Conservation (phyloP, 345 rosid genomes). For the Aethionema arabicum region DNA sequence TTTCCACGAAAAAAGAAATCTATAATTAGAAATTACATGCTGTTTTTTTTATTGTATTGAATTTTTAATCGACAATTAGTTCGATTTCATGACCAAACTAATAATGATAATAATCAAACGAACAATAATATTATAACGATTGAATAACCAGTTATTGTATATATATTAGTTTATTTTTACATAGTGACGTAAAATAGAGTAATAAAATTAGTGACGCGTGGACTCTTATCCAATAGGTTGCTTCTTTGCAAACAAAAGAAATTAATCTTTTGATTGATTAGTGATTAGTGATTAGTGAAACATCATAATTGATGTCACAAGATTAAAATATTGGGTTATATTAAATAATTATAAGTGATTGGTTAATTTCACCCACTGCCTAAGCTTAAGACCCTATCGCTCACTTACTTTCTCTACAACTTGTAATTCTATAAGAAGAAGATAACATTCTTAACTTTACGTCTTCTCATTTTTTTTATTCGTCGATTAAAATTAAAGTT, state of each 20-base stretch:
- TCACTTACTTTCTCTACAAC: slow-evolving; percentile 28
- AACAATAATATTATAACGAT: too few relatives aligned
- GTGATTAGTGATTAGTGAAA: slow-evolving; percentile 24
- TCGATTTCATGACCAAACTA: too few relatives aligned
- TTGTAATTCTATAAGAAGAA: slow-evolving; percentile 25
- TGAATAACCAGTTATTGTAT: too few relatives aligned
- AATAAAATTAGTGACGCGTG: slow-evolving; percentile 27
- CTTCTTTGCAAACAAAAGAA: slow-evolving; percentile 34
- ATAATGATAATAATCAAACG: too few relatives aligned
- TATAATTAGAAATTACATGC: too few relatives aligned
- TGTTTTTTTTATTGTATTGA: too few relatives aligned
- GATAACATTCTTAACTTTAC: slow-evolving; percentile 25
- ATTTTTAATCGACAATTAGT: too few relatives aligned
- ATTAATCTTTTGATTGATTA: too few relatives aligned
- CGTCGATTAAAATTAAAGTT: slow-evolving; percentile 8
- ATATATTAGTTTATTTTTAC: too few relatives aligned
- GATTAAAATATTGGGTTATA: slow-evolving; percentile 4
- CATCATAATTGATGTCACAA: slow-evolving; percentile 19
- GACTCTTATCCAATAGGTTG: slow-evolving; percentile 23
- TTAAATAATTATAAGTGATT: slow-evolving; percentile 22
- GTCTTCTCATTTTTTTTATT: slow-evolving; percentile 20
- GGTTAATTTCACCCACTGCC: slow-evolving; percentile 28
- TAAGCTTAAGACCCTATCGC: slow-evolving; percentile 15
- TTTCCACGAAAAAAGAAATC: too few relatives aligned
- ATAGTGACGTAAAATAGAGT: slow-evolving; percentile 4